phyloP scores from a whole-genome alignment of 371 early-diverging fungal species.

The Mortierella sp. region DNA sequence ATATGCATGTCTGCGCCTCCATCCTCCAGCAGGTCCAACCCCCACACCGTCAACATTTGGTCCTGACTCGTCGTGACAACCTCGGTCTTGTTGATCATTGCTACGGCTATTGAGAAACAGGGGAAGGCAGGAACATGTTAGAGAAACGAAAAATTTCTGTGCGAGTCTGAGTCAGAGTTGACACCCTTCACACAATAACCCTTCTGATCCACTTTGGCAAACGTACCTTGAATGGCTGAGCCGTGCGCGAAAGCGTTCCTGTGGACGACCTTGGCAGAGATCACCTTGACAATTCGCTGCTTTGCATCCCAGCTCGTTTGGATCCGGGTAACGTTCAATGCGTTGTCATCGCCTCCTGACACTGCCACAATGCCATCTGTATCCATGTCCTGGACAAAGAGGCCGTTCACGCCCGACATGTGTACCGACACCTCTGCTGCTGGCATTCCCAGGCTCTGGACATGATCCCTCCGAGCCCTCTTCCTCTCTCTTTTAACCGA shows the following conservation, averaged over 20 bases:
- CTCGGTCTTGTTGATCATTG: slow-evolving; percentile 45
- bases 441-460: slow-evolving; percentile 54
- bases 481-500: slow-evolving; percentile 33
- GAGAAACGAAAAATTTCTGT: background rate
- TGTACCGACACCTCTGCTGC: slow-evolving; percentile 50
- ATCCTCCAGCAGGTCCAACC: slow-evolving; percentile 29
- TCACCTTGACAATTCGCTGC: slow-evolving; percentile 23
- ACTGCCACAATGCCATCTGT: slow-evolving; percentile 46
- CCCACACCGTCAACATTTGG: slow-evolving; percentile 70
- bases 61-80: slow-evolving; percentile 69
- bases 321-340: slow-evolving; percentile 57
- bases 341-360: slow-evolving; percentile 77
- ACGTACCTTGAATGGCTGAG: slow-evolving; percentile 67
- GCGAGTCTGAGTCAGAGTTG: background rate
- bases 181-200: background rate
- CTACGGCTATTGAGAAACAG: slow-evolving; percentile 55
- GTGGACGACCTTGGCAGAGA: slow-evolving; percentile 40
- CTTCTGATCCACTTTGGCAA: background rate
- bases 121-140: background rate
- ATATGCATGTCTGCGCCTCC: slow-evolving; percentile 47
- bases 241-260: slow-evolving; percentile 66
- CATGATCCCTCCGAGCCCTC: slow-evolving; percentile 28
- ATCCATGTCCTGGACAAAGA: slow-evolving; percentile 57
- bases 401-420: slow-evolving; percentile 72
- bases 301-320: slow-evolving; percentile 36